Conservation (phyloP, 1,139 yeast species). For the Pichia sp. region DNA sequence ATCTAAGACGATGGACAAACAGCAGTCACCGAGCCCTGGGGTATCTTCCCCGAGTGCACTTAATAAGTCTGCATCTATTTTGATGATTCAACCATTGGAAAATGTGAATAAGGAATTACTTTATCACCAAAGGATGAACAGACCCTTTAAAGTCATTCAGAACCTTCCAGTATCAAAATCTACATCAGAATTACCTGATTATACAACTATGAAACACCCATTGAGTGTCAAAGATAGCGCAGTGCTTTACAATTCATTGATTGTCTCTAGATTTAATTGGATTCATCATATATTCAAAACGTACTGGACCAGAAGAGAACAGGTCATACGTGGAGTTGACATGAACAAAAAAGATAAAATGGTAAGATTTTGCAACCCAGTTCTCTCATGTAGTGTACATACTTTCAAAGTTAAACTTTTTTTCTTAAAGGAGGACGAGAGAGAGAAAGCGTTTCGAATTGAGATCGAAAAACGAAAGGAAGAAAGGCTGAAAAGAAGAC, state of each 20-base stretch:
- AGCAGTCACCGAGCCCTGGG: not conserved
- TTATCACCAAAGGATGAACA: constrained; percentile 37
- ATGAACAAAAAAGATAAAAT: constrained; percentile 59
- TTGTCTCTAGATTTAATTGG: constrained; percentile 74
- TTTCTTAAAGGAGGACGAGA: constrained; percentile 70
- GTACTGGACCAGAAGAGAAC: constrained; percentile 73
- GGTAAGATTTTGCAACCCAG: constrained; percentile 82
- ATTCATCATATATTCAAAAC: constrained; percentile 59
- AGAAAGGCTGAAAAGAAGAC: constrained; percentile 24
- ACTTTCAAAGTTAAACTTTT: constrained; percentile 70
- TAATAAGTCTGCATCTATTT: constrained; percentile 3
- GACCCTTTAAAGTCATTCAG: constrained; percentile 66
- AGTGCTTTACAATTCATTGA: constrained; percentile 63
- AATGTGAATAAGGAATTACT: constrained; percentile 47
- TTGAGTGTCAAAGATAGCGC: constrained; percentile 70
- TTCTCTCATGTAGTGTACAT: constrained; percentile 77
- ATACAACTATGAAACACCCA: constrained; percentile 57
- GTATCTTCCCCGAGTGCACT: not conserved
- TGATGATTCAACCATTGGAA: constrained; percentile 40
- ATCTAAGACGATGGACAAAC: not conserved
- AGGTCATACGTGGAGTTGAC: constrained; percentile 38
- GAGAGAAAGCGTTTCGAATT: constrained; percentile 35
- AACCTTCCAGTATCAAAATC: constrained; percentile 68
- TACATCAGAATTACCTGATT: constrained; percentile 47
- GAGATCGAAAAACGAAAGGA: constrained; percentile 36